Base-by-base conservation (phyloP, 495 filamentous ascomycete species). In the Pseudomonodictys pantanalensis region DNA sequence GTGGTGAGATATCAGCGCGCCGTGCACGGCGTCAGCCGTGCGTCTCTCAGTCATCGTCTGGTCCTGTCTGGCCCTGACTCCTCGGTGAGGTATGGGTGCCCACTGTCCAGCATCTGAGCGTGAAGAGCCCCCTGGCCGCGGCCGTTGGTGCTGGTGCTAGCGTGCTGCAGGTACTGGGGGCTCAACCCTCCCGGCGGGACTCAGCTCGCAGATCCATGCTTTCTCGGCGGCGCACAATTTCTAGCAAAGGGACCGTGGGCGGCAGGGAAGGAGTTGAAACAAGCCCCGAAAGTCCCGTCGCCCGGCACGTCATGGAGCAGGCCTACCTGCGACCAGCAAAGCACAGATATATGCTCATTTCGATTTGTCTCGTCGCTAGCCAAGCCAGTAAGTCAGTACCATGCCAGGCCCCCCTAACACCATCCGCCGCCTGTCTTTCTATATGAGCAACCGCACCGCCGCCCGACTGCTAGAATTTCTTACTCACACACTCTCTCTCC, bases 241-340 rank as follows among this genome's bases (percentile, higher is more conserved):
- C 32, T 30, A 51, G 46, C 18, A 32, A 30, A 25, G 20, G 32
- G 26, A 24, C 18, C 54, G 52, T 23, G 49, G 53, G 35, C 41
- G 25, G 39, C 53, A 58, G 39, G 53, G 47, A 39, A 29, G 24
- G 3, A 38, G 38, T 59, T 59, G 62, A 65, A 59, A 65, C 62
- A 55, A 22, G 62, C 53, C 60, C 58, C 28, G 46, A 51, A 61
- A 39, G 58, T 47, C 50, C 58, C 52, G 52, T 57, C 50, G 29
- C 24, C 45, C 62, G 62, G 57, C 62, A 65, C 57, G 62, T 60
- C 62, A 60, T 65, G 61, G 6, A 23, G 58, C 53, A 17, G 22
- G 50, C 38, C 12, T 52, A 35, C 48, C 38, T 58, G 45, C 46
- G 62, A 56, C 56, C 45, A 33, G 56, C 24, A 46, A 29, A 42